A percentile compares a stretch with the other conserved stretches of the same genome.
Evolutionary conservation across 192 early-diverging fungal species (phyloP).

Genomic region (Spizellomyces punctatus): DNA sequence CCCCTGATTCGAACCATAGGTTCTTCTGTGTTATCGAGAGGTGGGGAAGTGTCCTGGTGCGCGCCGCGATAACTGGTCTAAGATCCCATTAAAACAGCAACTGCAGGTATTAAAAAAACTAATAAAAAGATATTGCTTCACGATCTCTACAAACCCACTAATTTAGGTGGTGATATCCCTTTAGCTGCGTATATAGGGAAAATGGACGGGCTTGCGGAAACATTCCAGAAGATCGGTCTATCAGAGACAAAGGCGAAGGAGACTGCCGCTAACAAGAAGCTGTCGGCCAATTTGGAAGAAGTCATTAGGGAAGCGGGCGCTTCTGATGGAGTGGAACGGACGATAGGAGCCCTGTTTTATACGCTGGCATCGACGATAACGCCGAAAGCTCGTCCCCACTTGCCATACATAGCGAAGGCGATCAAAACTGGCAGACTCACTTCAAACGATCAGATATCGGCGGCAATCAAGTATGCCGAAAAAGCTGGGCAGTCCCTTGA

Average conservation of each 20-base stretch:
- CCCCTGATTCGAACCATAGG: no score
- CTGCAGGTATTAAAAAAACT: no score
- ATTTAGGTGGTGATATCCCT: no score
- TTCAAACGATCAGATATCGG: constrained; percentile 87
- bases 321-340: constrained; percentile 17
- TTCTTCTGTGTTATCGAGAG: no score
- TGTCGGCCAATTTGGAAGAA: constrained; percentile 73
- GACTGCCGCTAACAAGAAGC: constrained; percentile 94
- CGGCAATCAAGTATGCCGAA: constrained; percentile 88
- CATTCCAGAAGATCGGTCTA: constrained; percentile 88
- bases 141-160: no score
- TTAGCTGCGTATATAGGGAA: no score
- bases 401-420: constrained; percentile 79
- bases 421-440: constrained; percentile 68
- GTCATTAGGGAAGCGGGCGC: constrained; percentile 67
- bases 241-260: constrained; percentile 91
- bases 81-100: no score
- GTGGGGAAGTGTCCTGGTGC: no score
- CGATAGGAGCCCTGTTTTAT: constrained; percentile 79
- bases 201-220: constrained; percentile 28
- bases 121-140: no score
- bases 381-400: constrained; percentile 71
- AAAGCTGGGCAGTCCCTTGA: constrained; percentile 57
- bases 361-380: constrained; percentile 84
- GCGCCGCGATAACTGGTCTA: no score